Conservation (phyloP, 352 stramenopile species). For the Chrysophaeum taylorii region DNA sequence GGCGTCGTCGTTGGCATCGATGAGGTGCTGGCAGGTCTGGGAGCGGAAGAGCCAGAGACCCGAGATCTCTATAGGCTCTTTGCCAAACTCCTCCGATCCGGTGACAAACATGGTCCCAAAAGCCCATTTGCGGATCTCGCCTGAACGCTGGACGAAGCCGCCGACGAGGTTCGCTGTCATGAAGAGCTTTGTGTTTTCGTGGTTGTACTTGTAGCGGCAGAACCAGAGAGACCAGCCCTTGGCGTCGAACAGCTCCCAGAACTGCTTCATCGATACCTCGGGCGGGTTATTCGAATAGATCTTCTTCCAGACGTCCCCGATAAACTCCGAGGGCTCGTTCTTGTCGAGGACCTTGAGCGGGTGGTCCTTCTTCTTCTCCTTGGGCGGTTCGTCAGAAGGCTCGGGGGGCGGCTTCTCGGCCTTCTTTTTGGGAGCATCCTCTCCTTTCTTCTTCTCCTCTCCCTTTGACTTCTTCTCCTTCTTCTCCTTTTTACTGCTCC, state of each 20-base stretch:
- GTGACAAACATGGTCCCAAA: slow-evolving; percentile 72
- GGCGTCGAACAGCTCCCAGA: slow-evolving; percentile 73
- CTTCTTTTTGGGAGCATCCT: slow-evolving; percentile 20
- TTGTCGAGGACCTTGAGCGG: slow-evolving; percentile 71
- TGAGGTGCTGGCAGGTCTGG: slow-evolving; percentile 65
- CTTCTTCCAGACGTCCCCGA: slow-evolving; percentile 78
- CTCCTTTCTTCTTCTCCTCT: slow-evolving; percentile 44
- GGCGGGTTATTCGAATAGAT: slow-evolving; percentile 70
- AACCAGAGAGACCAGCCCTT: slow-evolving; percentile 78
- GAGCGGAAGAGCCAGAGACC: slow-evolving; percentile 77
- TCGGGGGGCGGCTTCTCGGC: slow-evolving; percentile 27
- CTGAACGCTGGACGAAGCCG: slow-evolving; percentile 78
- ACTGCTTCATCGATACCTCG: slow-evolving; percentile 68
- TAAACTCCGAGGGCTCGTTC: slow-evolving; percentile 57
- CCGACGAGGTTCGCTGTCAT: slow-evolving; percentile 79
- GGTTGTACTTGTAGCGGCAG: slow-evolving; percentile 82
- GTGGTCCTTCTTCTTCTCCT: slow-evolving; percentile 66
- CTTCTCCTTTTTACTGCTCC: slow-evolving; percentile 31
- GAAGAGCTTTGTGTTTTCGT: slow-evolving; percentile 80
- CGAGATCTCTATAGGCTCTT: slow-evolving; percentile 63
- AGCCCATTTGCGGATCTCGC: slow-evolving; percentile 77
- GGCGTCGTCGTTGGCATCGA: slow-evolving; percentile 75
- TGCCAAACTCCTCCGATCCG: slow-evolving; percentile 38
- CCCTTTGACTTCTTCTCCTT: slow-evolving; percentile 43
- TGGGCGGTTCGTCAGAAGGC: slow-evolving; percentile 38